Base-by-base conservation (phyloP, 805 yeast species). In the Starmerella vaccinii region DNA sequence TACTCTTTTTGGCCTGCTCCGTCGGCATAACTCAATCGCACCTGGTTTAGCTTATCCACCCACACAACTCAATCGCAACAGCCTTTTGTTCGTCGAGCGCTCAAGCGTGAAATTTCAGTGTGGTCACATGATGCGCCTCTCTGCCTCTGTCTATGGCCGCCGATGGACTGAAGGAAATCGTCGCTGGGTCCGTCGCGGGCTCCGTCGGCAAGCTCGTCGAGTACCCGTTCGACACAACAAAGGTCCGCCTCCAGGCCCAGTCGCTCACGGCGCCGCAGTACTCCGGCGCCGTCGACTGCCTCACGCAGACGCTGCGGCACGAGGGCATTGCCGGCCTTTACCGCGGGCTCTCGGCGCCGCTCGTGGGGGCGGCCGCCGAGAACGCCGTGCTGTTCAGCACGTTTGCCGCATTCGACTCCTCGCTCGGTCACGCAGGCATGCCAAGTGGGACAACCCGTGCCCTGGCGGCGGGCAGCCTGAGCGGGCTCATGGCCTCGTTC, bases 221-320 rank as follows among this genome's bases (percentile, higher is more conserved):
- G 65, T 89, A 81, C 60, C 97, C 97, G 0, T 87, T 89, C 58
- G 97, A 89, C 61, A 90, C 97, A 0, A 75, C 88, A 41, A 89
- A 89, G 66, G 97, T 89, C 3, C 73, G 96, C 51, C 71, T 90
- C 27, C 90, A 83, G 62, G 77, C 87, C 1, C 82, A 88, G 7
- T 69, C 78, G 27, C 63, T 68, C 4, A 53, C 59, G 7, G 74
- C 76, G 0, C 66, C 76, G 10, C 63, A 66, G 32, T 81, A 76
- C 59, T 65, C 65, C 0, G 79, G 85, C 1, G 82, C 95, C 0
- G 53, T 73, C 53, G 81, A 80, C 54, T 82, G 92, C 63, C 77
- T 89, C 39, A 61, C 59, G 38, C 69, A 76, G 54, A 84, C 94
- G 0, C 74, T 78, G 52, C 55, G 57, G 1, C 71, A 75, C 21